Evolutionary conservation across 1,139 yeast species (phyloP).

Genomic region (Blastobotrys elegans): DNA sequence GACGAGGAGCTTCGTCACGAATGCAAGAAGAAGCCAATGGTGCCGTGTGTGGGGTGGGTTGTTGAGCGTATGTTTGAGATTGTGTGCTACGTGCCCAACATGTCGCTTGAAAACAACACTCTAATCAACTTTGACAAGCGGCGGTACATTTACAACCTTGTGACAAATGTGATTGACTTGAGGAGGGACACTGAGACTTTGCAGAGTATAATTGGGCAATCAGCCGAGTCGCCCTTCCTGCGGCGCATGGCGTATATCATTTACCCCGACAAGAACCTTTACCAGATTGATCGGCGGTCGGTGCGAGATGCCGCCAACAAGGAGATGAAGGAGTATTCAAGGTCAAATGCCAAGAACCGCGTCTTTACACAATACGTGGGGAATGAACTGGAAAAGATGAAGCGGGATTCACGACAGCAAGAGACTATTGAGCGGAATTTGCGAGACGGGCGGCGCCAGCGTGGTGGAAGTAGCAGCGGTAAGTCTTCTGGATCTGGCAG

Average conservation of each 20-base stretch:
- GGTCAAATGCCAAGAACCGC: slow-evolving; percentile 33
- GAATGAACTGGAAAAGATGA: slow-evolving; percentile 47
- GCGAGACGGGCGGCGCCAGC: slow-evolving; percentile 31
- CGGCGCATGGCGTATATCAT: slow-evolving; percentile 27
- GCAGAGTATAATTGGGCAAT: slow-evolving; percentile 3
- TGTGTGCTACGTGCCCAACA: slow-evolving; percentile 63
- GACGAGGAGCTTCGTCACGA: slow-evolving; percentile 18
- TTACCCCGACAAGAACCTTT: slow-evolving; percentile 29
- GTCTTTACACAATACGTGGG: slow-evolving; percentile 44
- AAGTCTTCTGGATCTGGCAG: slow-evolving; percentile 12
- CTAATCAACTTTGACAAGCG: slow-evolving; percentile 65
- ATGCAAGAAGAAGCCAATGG: slow-evolving; percentile 32
- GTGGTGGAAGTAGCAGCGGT: slow-evolving; percentile 27
- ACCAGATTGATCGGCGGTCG: slow-evolving; percentile 29
- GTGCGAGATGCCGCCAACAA: slow-evolving; percentile 40
- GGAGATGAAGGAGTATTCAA: slow-evolving; percentile 40
- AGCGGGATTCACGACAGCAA: slow-evolving; percentile 46
- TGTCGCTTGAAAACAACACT: slow-evolving; percentile 53
- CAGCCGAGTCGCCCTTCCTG: slow-evolving; percentile 10
- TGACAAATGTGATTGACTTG: slow-evolving; percentile 48
- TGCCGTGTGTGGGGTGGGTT: slow-evolving; percentile 88
- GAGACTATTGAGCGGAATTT: slow-evolving; percentile 42
- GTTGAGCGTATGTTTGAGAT: slow-evolving; percentile 57
- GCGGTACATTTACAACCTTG: slow-evolving; percentile 52
- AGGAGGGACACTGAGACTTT: slow-evolving; percentile 24